These are phyloP conservation scores for Neurospora tetrasperma DNA, from an alignment of 495 filamentous ascomycete species.

Conservation along the genomic window DNA sequence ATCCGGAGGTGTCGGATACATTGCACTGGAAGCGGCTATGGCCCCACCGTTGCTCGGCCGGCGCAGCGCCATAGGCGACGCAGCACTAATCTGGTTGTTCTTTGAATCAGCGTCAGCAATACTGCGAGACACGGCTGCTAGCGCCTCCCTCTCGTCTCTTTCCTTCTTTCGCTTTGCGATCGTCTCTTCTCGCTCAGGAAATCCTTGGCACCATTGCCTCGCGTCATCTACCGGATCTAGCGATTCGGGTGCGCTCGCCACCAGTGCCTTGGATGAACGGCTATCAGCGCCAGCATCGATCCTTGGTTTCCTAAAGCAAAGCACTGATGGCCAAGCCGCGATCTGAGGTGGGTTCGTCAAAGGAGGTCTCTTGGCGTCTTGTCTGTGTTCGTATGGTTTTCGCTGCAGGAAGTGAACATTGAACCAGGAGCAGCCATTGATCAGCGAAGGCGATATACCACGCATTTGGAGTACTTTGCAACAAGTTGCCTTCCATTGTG, in stretches of 20 bases:
- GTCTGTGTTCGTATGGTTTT: constrained; percentile 29
- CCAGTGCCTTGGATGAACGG: constrained; percentile 8
- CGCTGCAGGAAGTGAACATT: constrained; percentile 23
- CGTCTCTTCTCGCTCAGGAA: constrained; percentile 37
- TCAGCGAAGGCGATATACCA: constrained; percentile 27
- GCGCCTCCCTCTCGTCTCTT: constrained; percentile 22
- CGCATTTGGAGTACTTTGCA: constrained; percentile 32
- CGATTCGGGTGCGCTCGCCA: constrained; percentile 11
- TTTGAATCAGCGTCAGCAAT: constrained; percentile 27
- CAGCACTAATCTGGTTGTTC: constrained; percentile 22
- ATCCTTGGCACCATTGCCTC: constrained; percentile 53
- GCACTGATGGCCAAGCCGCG: constrained; percentile 38
- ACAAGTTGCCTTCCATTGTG: constrained; percentile 31
- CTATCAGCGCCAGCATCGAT: constrained; percentile 12
- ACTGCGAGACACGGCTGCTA: constrained; percentile 34
- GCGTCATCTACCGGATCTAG: constrained; percentile 57
- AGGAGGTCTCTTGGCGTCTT: constrained; percentile 34
- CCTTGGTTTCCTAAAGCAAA: constrained; percentile 38
- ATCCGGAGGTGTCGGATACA: constrained; percentile 87
- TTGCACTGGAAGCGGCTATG: constrained; percentile 45
- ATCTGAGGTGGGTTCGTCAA: constrained; percentile 21
- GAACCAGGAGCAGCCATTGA: constrained; percentile 27
- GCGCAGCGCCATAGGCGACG: constrained; percentile 35
- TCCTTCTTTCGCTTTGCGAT: constrained; percentile 42
- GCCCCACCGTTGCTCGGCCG: constrained; percentile 42